A percentile compares a stretch with the other conserved stretches of the same genome.
phyloP scores from a whole-genome alignment of 2,329 filamentous ascomycete genomes.

The Scedosporium aurantiacum region DNA sequence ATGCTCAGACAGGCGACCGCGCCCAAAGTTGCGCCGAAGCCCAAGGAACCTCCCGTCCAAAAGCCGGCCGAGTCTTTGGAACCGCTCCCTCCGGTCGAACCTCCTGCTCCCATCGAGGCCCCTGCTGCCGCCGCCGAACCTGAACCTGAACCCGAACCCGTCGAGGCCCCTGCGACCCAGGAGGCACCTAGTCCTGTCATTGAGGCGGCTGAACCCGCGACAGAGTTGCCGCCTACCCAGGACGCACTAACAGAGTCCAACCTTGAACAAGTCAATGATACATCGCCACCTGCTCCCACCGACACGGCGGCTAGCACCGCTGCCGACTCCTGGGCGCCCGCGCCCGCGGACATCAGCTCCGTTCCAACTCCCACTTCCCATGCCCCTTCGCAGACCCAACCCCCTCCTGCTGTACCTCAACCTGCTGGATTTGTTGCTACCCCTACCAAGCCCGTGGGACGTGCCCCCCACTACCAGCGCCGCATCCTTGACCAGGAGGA shows the following conservation, averaged over 20 bases:
- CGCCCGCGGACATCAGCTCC: slow-evolving; percentile 45
- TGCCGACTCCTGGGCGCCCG: slow-evolving; percentile 73
- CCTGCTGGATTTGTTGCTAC: slow-evolving; percentile 60
- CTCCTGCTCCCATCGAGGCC: background rate
- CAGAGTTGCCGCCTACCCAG: slow-evolving; percentile 56
- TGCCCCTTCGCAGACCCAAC: slow-evolving; percentile 48
- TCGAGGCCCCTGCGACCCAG: slow-evolving; percentile 21
- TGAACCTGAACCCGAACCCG: slow-evolving; percentile 24
- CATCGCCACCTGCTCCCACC: slow-evolving; percentile 60
- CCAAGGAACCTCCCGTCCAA: slow-evolving; percentile 35
- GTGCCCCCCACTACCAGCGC: slow-evolving; percentile 39
- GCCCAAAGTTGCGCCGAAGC: slow-evolving; percentile 47
- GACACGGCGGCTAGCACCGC: slow-evolving; percentile 75
- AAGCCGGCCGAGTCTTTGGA: slow-evolving; percentile 28
- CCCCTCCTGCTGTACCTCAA: slow-evolving; percentile 44
- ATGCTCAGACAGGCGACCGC: slow-evolving; percentile 54
- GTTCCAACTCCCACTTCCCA: slow-evolving; percentile 58
- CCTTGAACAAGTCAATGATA: slow-evolving; percentile 80
- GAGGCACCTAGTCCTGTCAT: slow-evolving; percentile 19
- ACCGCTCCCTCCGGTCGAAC: slow-evolving; percentile 15
- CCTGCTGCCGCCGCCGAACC: slow-evolving; percentile 20
- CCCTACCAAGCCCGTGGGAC: slow-evolving; percentile 51
- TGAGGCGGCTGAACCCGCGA: slow-evolving; percentile 36
- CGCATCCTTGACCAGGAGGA: slow-evolving; percentile 91
- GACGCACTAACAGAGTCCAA: slow-evolving; percentile 85